Conservation (phyloP, 2,329 filamentous ascomycete species). For the Neoscytalidium dimidiatum region DNA sequence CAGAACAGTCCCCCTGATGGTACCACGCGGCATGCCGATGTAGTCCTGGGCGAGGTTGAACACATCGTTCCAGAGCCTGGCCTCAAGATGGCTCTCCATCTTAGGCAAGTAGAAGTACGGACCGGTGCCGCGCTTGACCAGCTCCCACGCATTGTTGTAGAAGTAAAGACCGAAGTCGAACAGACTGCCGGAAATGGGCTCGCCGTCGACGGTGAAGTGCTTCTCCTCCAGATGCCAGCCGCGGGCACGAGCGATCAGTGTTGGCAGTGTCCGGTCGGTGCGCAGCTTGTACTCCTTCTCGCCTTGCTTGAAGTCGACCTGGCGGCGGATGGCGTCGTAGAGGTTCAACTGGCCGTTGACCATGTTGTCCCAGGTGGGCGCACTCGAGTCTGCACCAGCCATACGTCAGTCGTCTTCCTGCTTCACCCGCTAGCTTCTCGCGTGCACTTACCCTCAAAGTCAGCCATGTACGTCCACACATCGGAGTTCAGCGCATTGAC, state of each 20-base stretch:
- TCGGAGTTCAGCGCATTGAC: conserved; percentile 95
- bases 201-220: conserved; percentile 93
- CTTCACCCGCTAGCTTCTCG: neutral
- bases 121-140: conserved; percentile 78
- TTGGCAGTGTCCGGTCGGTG: conserved; percentile 82
- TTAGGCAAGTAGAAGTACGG: conserved; percentile 99
- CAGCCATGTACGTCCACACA: conserved; percentile 99
- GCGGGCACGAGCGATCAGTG: conserved; percentile 89
- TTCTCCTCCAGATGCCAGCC: conserved; percentile 99
- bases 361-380: conserved; percentile 99
- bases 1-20: conserved; percentile 90
- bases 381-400: conserved; percentile 72
- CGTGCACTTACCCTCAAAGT: conserved; percentile 79
- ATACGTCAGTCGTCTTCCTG: conserved; percentile 2
- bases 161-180: conserved; percentile 99
- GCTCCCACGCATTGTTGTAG: conserved; percentile 94
- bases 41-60: conserved; percentile 97
- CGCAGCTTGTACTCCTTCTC: conserved; percentile 97
- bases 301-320: conserved; percentile 95
- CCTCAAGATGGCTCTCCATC: conserved; percentile 97
- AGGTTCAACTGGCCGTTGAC: conserved; percentile 97
- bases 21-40: conserved; percentile 84
- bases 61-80: conserved; percentile 94
- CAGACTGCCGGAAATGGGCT: conserved; percentile 86
- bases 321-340: conserved; percentile 89